Evolutionary conservation across 345 rosid genomes (phyloP).

Genomic region (Eutrema heterophyllum): DNA sequence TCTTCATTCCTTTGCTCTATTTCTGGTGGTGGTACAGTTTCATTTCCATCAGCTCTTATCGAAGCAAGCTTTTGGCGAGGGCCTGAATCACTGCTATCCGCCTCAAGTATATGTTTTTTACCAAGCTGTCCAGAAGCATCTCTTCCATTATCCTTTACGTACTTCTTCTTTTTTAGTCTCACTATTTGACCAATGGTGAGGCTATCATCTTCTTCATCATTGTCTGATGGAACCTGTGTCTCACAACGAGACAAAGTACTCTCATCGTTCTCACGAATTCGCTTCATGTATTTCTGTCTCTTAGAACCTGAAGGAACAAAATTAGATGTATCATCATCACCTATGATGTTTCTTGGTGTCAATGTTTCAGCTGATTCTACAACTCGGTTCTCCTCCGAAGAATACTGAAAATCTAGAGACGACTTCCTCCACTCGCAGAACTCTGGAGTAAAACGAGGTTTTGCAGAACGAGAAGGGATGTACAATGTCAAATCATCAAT

Average conservation of each 20-base stretch:
- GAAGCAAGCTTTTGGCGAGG: background rate
- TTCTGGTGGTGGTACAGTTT: background rate
- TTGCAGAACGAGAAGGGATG: constrained; percentile 38
- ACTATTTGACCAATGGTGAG: background rate
- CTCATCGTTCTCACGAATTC: background rate
- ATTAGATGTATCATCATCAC: background rate
- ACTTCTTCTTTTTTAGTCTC: background rate
- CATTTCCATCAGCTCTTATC: background rate
- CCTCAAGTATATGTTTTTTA: background rate
- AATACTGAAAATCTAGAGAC: background rate
- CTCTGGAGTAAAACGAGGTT: constrained; percentile 25
- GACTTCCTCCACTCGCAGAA: constrained; percentile 41
- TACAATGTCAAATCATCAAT: constrained; percentile 19
- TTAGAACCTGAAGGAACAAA: background rate
- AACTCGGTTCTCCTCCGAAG: background rate
- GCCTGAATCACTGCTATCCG: background rate
- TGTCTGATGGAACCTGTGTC: background rate
- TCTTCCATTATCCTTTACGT: background rate
- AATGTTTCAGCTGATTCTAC: background rate
- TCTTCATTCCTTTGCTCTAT: background rate
- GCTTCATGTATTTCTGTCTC: background rate
- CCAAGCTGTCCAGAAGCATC: background rate
- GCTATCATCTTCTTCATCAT: background rate
- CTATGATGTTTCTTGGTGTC: background rate
- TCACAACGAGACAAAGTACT: background rate